Conservation (phyloP, 2,329 filamentous ascomycete species). For the Ophiostoma tasmaniense region DNA sequence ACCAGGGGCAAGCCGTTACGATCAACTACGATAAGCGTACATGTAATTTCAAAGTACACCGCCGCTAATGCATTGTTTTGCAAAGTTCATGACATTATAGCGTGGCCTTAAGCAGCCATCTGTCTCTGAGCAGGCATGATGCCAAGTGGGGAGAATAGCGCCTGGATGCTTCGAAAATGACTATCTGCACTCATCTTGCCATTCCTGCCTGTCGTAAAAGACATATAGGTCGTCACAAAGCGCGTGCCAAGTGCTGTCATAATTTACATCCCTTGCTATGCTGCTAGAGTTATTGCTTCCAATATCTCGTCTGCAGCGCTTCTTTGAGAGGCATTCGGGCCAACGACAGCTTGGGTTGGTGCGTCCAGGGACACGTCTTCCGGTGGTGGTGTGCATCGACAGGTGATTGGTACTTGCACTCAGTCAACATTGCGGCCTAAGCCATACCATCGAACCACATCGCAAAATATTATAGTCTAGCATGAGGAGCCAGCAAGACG, state of each 20-base stretch:
- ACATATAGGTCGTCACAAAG: not conserved
- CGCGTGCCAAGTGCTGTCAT: not conserved
- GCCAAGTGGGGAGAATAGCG: not conserved
- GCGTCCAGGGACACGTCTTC: not conserved
- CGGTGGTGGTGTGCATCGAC: not conserved
- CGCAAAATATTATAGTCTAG: not conserved
- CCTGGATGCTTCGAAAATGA: not conserved
- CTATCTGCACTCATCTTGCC: not conserved
- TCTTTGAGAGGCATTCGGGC: not conserved
- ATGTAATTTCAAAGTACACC: not conserved
- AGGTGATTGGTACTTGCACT: not conserved
- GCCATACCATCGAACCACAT: not conserved
- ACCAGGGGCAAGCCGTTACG: not conserved
- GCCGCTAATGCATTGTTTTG: not conserved
- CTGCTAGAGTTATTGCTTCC: not conserved
- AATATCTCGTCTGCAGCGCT: not conserved
- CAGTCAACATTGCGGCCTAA: not conserved
- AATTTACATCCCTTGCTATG: not conserved
- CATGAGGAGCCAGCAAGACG: not conserved
- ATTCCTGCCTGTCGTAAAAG: not conserved
- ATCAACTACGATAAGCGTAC: not conserved
- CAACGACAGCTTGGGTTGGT: not conserved
- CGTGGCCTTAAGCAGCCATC: not conserved
- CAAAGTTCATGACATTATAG: slow-evolving; percentile 1
- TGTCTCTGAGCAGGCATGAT: not conserved